These are phyloP conservation scores for Candida takata DNA, from an alignment of 805 yeast species.

Conservation along the genomic window DNA sequence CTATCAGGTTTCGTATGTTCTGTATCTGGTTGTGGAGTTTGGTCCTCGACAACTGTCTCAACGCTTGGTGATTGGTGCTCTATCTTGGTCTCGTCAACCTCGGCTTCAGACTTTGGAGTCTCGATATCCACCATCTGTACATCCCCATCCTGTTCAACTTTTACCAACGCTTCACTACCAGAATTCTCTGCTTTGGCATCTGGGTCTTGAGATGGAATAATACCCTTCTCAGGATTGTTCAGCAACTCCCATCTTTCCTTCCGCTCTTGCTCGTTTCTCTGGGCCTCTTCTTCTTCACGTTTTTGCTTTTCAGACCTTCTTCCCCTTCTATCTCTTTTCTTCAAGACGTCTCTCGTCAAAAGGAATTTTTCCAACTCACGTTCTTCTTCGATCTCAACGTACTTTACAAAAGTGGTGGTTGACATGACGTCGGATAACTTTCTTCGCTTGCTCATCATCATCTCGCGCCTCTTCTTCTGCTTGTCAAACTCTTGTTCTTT, in stretches of 20 bases:
- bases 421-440: constrained; percentile 56
- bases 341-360: constrained; percentile 30
- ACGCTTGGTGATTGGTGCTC: too few species aligned
- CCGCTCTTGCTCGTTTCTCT: constrained; percentile 23
- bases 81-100: too few species aligned
- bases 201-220: not conserved
- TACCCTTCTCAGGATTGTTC: constrained; percentile 11
- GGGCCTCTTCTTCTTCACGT: constrained; percentile 27
- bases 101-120: too few species aligned
- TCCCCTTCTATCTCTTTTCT: constrained; percentile 40
- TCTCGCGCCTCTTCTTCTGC: constrained; percentile 68
- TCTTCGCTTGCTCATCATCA: constrained; percentile 57
- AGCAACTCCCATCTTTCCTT: constrained; percentile 22
- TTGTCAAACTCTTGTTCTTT: constrained; percentile 80
- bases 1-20: too few species aligned
- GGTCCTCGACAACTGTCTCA: too few species aligned
- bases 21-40: too few species aligned
- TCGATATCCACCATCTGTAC: too few species aligned
- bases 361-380: constrained; percentile 39
- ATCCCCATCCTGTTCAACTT: too few species aligned
- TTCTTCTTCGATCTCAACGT: constrained; percentile 60
- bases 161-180: too few species aligned
- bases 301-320: constrained; percentile 37
- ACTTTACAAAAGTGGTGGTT: constrained; percentile 38
- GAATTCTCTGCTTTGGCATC: not conserved